A percentile compares a stretch with the other conserved stretches of the same genome.
phyloP scores from a whole-genome alignment of 2,329 filamentous ascomycete species.

The Penicillium polonicum region DNA sequence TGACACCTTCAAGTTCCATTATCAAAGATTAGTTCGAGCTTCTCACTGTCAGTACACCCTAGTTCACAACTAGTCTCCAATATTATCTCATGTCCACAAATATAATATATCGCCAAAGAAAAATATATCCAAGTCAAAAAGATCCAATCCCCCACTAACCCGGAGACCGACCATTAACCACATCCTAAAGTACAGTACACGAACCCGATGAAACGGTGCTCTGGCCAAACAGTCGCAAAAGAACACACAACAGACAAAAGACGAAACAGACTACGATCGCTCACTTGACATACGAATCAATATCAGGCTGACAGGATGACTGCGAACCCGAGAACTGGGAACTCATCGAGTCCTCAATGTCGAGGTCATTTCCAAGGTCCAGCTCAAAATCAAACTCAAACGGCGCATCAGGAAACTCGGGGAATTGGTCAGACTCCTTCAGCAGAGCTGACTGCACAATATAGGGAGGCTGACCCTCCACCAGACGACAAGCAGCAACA shows the following conservation, averaged over 20 bases:
- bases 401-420: slow-evolving; percentile 19
- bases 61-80: not conserved
- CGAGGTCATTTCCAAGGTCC: not conserved
- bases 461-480: slow-evolving; percentile 8
- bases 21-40: slow-evolving; percentile 4
- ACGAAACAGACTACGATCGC: slow-evolving; percentile 23
- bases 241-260: slow-evolving; percentile 14
- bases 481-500: not conserved
- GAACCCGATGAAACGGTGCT: not conserved
- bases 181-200: slow-evolving; percentile 4
- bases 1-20: not conserved
- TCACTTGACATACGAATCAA: slow-evolving; percentile 41
- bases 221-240: slow-evolving; percentile 1
- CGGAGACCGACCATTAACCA: not conserved
- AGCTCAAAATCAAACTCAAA: slow-evolving; percentile 30
- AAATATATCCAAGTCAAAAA: not conserved
- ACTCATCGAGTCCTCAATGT: slow-evolving; percentile 27
- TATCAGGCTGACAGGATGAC: slow-evolving; percentile 30
- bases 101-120: slow-evolving; percentile 1
- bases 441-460: slow-evolving; percentile 30
- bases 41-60: not conserved
- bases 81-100: not conserved
- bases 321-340: slow-evolving; percentile 35
- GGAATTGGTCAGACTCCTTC: slow-evolving; percentile 33
- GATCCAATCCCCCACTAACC: not conserved